Evolutionary conservation across 1,139 yeast species (phyloP), one percentile per base, ranked within the genome.

Genomic region (Sugiyamaella castrensis): DNA sequence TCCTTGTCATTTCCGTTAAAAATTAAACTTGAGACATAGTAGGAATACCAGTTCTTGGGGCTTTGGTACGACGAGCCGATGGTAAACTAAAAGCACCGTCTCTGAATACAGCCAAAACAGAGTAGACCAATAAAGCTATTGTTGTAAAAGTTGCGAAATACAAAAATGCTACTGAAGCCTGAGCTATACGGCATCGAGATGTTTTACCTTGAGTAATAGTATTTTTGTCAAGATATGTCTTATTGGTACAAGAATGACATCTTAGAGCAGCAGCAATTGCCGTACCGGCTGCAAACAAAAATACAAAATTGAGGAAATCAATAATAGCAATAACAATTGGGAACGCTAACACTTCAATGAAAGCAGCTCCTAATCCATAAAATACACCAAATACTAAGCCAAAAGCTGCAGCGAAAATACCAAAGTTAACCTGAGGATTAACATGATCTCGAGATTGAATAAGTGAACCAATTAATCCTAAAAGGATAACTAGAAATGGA

Each of bases 161-260:
- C 65, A 89, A 79, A 84, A 92, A 92, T 55, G 96, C 96, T 62
- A 80, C 80, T 35, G 87, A 73, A 56, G 95, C 95, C 77, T 92
- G 98, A 52, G 95, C 92, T 75, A 87, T 83, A 79, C 97, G 87
- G 77, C 98, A 92, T 77, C 97, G 82, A 62, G 80, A 84, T 28
- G 72, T 60, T 40, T 83, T 76, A 58, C 95, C 95, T 74, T 87
- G 91, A 57, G 84, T 70, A 59, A 89, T 79, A 56, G 70, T 72
- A 77, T 91, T 88, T 60, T 59, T 40, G 60, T 81, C 74, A 58
- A 88, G 56, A 77, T 87, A 89, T 50, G 50, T 58, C 54, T 74
- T 59, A 80, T 88, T 86, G 60, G 72, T 52, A 77, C 98, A 92
- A 42, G 95, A 84, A 79, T 89, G 96, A 55, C 76, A 79, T 70